These are phyloP conservation scores for Phytomonas sp. DNA, from an alignment of 208 protist genomes.

Conservation along the genomic window DNA sequence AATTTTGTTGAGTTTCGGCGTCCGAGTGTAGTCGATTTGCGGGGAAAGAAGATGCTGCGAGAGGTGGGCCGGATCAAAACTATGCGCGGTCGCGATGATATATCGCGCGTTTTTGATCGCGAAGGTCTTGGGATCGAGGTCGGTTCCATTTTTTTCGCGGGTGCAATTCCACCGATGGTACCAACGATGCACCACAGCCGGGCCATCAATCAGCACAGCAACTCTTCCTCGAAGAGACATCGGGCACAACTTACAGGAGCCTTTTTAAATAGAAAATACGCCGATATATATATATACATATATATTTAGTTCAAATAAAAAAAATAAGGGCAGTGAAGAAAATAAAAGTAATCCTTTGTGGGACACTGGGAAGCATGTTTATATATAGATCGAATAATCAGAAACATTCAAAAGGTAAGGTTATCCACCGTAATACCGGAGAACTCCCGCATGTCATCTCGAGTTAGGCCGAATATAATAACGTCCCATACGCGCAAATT, in stretches of 20 bases:
- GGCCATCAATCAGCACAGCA: slow-evolving; percentile 80
- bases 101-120: slow-evolving; percentile 76
- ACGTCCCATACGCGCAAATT: not conserved
- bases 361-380: not conserved
- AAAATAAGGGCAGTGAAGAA: not conserved
- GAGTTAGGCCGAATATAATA: not conserved
- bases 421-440: not conserved
- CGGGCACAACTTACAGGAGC: not conserved
- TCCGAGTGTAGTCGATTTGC: slow-evolving; percentile 78
- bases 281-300: not conserved
- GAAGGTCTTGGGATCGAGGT: slow-evolving; percentile 65
- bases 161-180: slow-evolving; percentile 83
- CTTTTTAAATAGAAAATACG: not conserved
- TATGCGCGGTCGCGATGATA: slow-evolving; percentile 70
- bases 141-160: slow-evolving; percentile 25
- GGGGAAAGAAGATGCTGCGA: slow-evolving; percentile 80
- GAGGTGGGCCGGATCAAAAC: slow-evolving; percentile 81
- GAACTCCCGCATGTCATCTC: not conserved
- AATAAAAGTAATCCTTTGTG: not conserved
- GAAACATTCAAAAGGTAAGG: not conserved
- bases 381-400: not conserved
- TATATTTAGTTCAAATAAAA: slow-evolving; percentile 1
- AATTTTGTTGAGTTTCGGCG: slow-evolving; percentile 81
- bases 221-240: slow-evolving; percentile 58
- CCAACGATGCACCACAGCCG: slow-evolving; percentile 82